Percentiles rank a stretch among this genome's conserved stretches.
Evolutionary conservation across 192 early-diverging fungal species (phyloP).

Genomic region (Coemansia sp.): DNA sequence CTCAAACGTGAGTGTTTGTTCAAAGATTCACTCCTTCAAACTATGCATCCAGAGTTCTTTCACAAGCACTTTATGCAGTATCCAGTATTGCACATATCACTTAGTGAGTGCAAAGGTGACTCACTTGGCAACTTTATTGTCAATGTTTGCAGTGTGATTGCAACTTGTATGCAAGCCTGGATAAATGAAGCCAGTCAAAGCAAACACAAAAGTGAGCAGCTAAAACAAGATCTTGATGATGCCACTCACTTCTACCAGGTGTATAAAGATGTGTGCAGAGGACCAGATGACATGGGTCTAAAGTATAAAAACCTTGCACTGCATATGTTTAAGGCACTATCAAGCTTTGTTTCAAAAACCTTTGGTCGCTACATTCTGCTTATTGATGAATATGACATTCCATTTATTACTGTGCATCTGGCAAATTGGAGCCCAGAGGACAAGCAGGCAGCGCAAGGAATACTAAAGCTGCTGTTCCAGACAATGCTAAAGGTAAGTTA

Average conservation of each 20-base stretch:
- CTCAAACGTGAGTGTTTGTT: slow-evolving; percentile 36
- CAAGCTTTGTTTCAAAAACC: background rate
- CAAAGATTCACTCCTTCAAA: slow-evolving; percentile 22
- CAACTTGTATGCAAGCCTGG: background rate
- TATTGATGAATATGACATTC: slow-evolving; percentile 46
- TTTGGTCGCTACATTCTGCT: slow-evolving; percentile 40
- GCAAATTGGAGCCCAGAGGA: slow-evolving; percentile 17
- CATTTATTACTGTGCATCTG: slow-evolving; percentile 35
- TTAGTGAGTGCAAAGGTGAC: slow-evolving; percentile 21
- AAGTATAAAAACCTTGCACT: background rate
- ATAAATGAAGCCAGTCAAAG: background rate
- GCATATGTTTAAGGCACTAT: slow-evolving; percentile 14
- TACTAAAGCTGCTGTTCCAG: slow-evolving; percentile 27
- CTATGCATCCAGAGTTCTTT: slow-evolving; percentile 29
- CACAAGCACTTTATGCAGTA: slow-evolving; percentile 42
- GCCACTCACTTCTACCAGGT: background rate
- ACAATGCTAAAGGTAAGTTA: slow-evolving; percentile 37
- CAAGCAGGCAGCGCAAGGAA: slow-evolving; percentile 9
- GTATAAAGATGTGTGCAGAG: background rate
- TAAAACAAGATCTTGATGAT: too few relatives aligned
- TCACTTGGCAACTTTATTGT: slow-evolving; percentile 12
- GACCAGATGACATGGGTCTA: background rate
- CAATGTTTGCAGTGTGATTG: slow-evolving; percentile 12
- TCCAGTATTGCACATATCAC: slow-evolving; percentile 30
- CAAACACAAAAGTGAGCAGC: background rate